phyloP scores from a whole-genome alignment of 2,329 filamentous ascomycete species.

The Albophoma yamanashiensis region DNA sequence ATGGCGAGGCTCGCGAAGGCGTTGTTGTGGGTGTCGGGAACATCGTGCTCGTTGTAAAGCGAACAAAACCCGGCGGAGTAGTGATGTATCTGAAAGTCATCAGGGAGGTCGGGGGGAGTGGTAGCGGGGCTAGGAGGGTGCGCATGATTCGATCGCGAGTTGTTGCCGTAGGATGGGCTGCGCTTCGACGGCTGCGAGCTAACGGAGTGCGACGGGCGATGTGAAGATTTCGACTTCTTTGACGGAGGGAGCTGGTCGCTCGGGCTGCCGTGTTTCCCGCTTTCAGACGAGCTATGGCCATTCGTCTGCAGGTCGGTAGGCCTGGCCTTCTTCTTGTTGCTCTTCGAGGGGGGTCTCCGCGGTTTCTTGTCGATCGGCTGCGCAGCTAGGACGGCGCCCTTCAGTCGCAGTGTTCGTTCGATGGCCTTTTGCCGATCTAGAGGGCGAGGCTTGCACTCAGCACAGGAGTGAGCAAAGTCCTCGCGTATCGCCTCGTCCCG shows the following conservation, averaged over 20 bases:
- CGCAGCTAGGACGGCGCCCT: slow-evolving; percentile 25
- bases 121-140: slow-evolving; percentile 67
- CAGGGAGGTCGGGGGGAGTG: slow-evolving; percentile 54
- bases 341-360: slow-evolving; percentile 67
- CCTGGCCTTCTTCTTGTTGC: slow-evolving; percentile 80
- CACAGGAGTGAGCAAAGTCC: slow-evolving; percentile 73
- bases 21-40: slow-evolving; percentile 57
- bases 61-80: slow-evolving; percentile 69
- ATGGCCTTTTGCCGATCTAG: slow-evolving; percentile 66
- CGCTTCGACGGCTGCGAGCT: slow-evolving; percentile 57
- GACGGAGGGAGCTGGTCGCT: slow-evolving; percentile 42
- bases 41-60: slow-evolving; percentile 55
- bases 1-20: slow-evolving; percentile 67
- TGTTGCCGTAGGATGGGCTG: slow-evolving; percentile 56
- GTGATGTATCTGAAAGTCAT: slow-evolving; percentile 53
- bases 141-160: slow-evolving; percentile 46
- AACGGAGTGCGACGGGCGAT: slow-evolving; percentile 68
- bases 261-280: slow-evolving; percentile 33
- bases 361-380: slow-evolving; percentile 56
- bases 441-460: slow-evolving; percentile 71
- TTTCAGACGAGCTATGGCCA: slow-evolving; percentile 52
- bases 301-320: slow-evolving; percentile 58
- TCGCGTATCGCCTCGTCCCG: slow-evolving; percentile 60
- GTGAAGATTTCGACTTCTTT: slow-evolving; percentile 75
- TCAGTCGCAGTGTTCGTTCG: slow-evolving; percentile 56